phyloP scores from a whole-genome alignment of 192 early-diverging fungal species.

The Phlyctochytrium planicorne region DNA sequence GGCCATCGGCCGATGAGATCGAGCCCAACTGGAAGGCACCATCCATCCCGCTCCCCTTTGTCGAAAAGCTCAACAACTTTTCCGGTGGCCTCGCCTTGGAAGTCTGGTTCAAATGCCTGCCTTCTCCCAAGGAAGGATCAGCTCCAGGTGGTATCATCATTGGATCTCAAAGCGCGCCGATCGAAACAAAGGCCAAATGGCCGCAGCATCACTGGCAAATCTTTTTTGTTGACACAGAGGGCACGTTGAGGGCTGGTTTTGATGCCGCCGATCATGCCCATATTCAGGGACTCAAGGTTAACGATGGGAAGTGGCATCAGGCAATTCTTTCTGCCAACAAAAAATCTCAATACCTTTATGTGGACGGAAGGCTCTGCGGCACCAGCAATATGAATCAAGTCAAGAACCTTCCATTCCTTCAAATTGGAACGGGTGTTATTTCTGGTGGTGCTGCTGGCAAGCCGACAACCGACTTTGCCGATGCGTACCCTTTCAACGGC shows the following conservation, averaged over 20 bases:
- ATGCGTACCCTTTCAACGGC: background rate
- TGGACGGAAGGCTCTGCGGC: background rate
- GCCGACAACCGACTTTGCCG: background rate
- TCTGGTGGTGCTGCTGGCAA: background rate
- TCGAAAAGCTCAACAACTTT: too few relatives aligned
- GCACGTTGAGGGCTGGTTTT: background rate
- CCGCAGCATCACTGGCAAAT: slow-evolving; percentile 11
- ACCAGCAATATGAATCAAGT: background rate
- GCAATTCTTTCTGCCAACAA: background rate
- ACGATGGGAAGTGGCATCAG: slow-evolving; percentile 19
- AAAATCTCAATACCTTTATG: background rate
- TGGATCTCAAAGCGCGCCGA: background rate
- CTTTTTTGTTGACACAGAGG: background rate
- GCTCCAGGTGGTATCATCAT: slow-evolving; percentile 4
- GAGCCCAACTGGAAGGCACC: too few relatives aligned
- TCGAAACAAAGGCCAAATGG: background rate
- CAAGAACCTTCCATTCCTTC: background rate
- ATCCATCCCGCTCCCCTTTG: too few relatives aligned
- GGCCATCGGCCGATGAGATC: too few relatives aligned
- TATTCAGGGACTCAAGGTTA: background rate
- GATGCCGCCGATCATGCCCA: background rate
- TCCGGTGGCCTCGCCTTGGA: background rate
- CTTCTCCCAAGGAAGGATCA: background rate
- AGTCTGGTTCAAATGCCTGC: background rate
- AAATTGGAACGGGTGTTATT: background rate